Percentiles rank a stretch among this genome's conserved stretches.
Conservation (phyloP, 1,284 basidiomycete genomes). For the Ustilago hordei region DNA sequence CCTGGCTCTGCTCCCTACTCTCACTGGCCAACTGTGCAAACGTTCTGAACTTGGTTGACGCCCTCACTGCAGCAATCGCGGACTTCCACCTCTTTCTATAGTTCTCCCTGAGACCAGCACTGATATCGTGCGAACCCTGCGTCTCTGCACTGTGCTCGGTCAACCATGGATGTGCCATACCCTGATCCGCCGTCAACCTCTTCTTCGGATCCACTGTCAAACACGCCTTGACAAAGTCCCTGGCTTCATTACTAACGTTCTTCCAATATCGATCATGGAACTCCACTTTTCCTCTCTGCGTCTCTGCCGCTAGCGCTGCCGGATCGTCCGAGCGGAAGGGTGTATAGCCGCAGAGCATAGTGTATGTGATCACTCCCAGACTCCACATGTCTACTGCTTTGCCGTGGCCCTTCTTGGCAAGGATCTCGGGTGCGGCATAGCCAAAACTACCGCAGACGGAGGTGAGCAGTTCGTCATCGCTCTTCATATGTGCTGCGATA, state of each 20-base stretch:
- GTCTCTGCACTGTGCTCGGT: conserved; percentile 43
- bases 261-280: conserved; percentile 91
- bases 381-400: conserved; percentile 95
- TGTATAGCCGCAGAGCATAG: conserved; percentile 69
- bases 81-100: conserved; percentile 67
- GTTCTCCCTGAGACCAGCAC: conserved; percentile 68
- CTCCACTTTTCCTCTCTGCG: conserved; percentile 82
- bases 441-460: conserved; percentile 90
- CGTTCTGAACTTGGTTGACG: conserved; percentile 64
- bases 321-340: conserved; percentile 90
- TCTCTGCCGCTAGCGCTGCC: conserved; percentile 82
- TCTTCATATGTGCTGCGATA: conserved; percentile 72
- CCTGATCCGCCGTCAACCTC: conserved; percentile 81
- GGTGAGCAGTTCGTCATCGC: conserved; percentile 80
- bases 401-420: conserved; percentile 84
- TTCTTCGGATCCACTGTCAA: conserved; percentile 80
- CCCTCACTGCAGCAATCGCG: conserved; percentile 67
- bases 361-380: conserved; percentile 90
- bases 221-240: conserved; percentile 82
- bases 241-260: conserved; percentile 83
- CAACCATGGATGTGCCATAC: conserved; percentile 75
- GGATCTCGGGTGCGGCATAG: conserved; percentile 89
- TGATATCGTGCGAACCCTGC: conserved; percentile 58
- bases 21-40: conserved; percentile 54
- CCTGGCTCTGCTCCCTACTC: conserved; percentile 20